Evolutionary conservation across 768 basidiomycete species (phyloP), one percentile per base, ranked within the genome.

Genomic region (Tricholoma saponaceum): DNA sequence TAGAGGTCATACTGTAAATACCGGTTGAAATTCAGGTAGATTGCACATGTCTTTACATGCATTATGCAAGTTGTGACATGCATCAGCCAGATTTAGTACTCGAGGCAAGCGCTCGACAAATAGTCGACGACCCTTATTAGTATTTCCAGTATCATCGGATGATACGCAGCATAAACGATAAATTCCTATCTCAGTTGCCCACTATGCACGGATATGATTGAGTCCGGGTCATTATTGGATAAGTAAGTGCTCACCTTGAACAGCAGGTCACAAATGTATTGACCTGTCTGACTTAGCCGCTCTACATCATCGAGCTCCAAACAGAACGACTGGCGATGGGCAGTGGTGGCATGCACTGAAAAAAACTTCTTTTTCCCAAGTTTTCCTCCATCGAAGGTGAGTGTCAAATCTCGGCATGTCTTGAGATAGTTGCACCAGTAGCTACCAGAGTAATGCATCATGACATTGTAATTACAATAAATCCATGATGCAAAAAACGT

Each of bases 351-450:
- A 47, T 55, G 54, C 32, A 55, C 28, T 1, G 30, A 55, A 49
- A 55, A 46, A 49, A 55, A 55, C 54, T 55, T 55, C 30, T 55
- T 55, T 6, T 49, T 55, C 47, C 54, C 28, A 22, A 55, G 41
- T 32, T 55, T 55, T 35, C 54, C 54, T 47, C 44, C 30, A 35
- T 55, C 30, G n/a, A 55, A 55, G 28, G 44, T 49, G n/a, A 47
- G 43, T 23, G 44, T 46, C 44, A 46, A 7, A 46, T 46, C 22
- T 46, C 13, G 8, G 44, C 44, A 46, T 23, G 0, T 46, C 44
- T 46, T 46, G 22, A 46, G 44, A 46, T 46, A 46, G 44, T 46
- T 46, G 22, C n/a, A n/a, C n/a, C n/a, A n/a, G n/a, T n/a, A n/a
- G n/a, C n/a, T n/a, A n/a, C n/a, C n/a, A n/a, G n/a, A n/a, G n/a